Percentiles rank a stretch among this genome's conserved stretches.
These are phyloP conservation scores for Juncus effusus DNA, from an alignment of 176 grass and related monocot genomes.

Conservation along the genomic window DNA sequence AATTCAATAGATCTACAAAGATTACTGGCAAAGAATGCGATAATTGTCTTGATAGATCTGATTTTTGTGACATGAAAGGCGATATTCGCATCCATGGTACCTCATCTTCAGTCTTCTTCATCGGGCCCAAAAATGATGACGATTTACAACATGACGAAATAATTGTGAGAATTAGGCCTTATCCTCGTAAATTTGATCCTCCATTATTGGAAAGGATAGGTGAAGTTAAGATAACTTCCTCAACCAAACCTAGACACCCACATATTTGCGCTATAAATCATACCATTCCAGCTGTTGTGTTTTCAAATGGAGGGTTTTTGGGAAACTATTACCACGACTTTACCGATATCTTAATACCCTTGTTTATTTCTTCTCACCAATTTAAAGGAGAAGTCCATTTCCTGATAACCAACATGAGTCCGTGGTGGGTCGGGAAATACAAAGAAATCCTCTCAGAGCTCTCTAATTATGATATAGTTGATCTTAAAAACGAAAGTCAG, in stretches of 20 bases:
- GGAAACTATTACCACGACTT: conserved; percentile 65
- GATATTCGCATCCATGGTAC: no score
- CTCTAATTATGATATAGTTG: no score
- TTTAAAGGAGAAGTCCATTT: conserved; percentile 47
- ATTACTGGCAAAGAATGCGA: neutral
- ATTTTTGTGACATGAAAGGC: no score
- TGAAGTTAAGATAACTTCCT: conserved; percentile 38
- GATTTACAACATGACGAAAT: no score
- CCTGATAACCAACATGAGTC: conserved; percentile 33
- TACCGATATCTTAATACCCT: conserved; percentile 50
- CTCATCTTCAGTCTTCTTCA: no score
- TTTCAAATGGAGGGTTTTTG: conserved; percentile 42
- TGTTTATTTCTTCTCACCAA: conserved; percentile 41
- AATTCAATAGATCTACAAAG: neutral
- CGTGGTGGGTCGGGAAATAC: conserved; percentile 68
- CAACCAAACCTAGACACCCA: neutral
- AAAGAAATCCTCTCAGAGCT: neutral
- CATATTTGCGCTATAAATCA: conserved; percentile 40
- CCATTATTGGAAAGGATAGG: conserved; percentile 11
- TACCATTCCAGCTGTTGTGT: conserved; percentile 37
- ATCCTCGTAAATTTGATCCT: conserved; percentile 24
- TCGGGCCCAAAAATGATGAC: no score
- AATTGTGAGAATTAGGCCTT: no score
- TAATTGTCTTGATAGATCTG: neutral
- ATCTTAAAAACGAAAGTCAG: neutral